phyloP scores from a whole-genome alignment of 1,139 yeast genomes.

The Sugiyamaella sp. region DNA sequence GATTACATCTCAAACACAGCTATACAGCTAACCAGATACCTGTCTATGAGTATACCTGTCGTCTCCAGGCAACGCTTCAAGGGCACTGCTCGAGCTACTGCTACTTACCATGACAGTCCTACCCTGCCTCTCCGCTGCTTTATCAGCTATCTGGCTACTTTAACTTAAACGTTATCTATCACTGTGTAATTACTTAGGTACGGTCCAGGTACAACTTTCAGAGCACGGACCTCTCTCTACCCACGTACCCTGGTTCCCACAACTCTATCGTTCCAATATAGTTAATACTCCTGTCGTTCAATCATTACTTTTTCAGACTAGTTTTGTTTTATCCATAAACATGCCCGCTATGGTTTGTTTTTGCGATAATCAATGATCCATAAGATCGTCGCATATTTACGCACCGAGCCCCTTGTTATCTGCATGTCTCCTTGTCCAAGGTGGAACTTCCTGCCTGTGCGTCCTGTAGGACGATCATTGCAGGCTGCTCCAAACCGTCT shows the following conservation, averaged over 20 bases:
- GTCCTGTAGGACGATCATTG: not conserved
- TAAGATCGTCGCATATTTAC: not conserved
- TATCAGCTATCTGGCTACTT: no score
- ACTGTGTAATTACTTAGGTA: no score
- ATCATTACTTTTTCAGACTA: not conserved
- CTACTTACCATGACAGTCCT: no score
- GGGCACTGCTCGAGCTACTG: no score
- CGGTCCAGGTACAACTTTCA: not conserved
- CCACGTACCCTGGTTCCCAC: no score
- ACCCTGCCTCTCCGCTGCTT: no score
- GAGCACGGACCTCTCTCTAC: no score
- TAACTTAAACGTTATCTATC: no score
- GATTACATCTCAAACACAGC: no score
- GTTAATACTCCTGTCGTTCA: slow-evolving; percentile 1
- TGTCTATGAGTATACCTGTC: no score
- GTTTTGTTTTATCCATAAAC: not conserved
- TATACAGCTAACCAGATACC: no score
- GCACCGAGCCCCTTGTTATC: slow-evolving; percentile 15
- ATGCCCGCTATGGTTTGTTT: not conserved
- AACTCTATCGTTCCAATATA: not conserved
- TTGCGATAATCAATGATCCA: not conserved
- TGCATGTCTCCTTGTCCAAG: slow-evolving; percentile 19
- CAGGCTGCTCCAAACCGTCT: slow-evolving; percentile 4
- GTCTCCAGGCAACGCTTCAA: no score
- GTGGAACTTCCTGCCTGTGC: slow-evolving; percentile 14